A percentile compares a stretch with the other conserved stretches of the same genome.
Conservation (phyloP, 192 early-diverging fungal genomes). For the Backusella circina region DNA sequence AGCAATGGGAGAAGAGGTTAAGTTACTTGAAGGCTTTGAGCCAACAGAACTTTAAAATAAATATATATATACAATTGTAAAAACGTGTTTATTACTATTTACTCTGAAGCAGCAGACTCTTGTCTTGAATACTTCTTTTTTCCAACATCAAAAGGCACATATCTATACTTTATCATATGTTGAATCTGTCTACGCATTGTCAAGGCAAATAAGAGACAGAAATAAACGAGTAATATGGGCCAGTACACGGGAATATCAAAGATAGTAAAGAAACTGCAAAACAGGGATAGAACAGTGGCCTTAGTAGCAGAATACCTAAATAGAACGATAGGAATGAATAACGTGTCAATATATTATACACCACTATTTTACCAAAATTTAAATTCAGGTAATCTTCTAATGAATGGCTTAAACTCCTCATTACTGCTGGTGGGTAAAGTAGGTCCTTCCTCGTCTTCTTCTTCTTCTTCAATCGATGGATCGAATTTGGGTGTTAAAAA, state of each 20-base stretch:
- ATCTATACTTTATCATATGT: slow-evolving; percentile 97
- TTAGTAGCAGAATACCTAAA: slow-evolving; percentile 80
- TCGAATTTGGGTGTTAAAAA: slow-evolving; percentile 97
- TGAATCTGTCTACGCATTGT: slow-evolving; percentile 97
- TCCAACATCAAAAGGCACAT: slow-evolving; percentile 80
- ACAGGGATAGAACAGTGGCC: slow-evolving; percentile 75
- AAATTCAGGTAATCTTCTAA: slow-evolving; percentile 94
- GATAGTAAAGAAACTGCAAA: slow-evolving; percentile 81
- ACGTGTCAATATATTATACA: neutral
- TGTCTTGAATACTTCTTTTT: slow-evolving; percentile 57
- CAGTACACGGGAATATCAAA: slow-evolving; percentile 98
- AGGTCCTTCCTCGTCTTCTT: slow-evolving; percentile 61
- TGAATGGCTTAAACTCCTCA: slow-evolving; percentile 97
- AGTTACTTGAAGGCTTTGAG: slow-evolving; percentile 37
- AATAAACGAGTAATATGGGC: slow-evolving; percentile 97
- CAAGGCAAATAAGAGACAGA: slow-evolving; percentile 86
- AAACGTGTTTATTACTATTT: neutral
- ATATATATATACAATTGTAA: neutral
- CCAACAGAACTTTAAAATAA: neutral
- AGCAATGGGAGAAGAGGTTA: slow-evolving; percentile 39
- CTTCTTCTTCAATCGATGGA: slow-evolving; percentile 72
- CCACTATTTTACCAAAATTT: slow-evolving; percentile 83
- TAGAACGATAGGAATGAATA: too few relatives aligned
- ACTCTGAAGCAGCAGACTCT: neutral
- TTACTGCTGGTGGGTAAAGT: slow-evolving; percentile 81